Conservation (phyloP, 2,329 filamentous ascomycete genomes). For the Hymenoscyphus albidus region DNA sequence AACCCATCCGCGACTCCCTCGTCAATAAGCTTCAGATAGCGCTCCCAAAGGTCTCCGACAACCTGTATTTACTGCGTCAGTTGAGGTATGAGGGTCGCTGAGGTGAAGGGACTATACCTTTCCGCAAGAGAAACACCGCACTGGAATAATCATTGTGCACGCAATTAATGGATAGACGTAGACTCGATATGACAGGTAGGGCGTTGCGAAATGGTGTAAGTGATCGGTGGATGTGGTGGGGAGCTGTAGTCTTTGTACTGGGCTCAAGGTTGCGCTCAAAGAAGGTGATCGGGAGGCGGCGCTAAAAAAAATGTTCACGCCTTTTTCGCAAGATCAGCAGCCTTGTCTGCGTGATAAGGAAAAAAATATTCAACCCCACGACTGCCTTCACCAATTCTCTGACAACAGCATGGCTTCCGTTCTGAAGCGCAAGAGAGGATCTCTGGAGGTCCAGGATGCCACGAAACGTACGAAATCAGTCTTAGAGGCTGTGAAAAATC, state of each 20-base stretch:
- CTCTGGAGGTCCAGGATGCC: constrained; percentile 29
- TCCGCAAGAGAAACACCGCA: constrained; percentile 97
- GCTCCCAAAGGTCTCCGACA: constrained; percentile 95
- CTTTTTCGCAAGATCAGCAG: constrained; percentile 17
- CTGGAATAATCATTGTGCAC: constrained; percentile 89
- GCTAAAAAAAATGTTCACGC: constrained; percentile 15
- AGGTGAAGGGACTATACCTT: constrained; percentile 63
- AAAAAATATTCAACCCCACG: constrained; percentile 17
- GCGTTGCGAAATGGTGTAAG: not conserved
- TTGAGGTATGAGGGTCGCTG: constrained; percentile 13
- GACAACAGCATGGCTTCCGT: constrained; percentile 35
- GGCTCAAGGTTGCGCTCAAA: constrained; percentile 6
- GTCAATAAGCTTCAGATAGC: constrained; percentile 84
- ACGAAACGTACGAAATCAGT: constrained; percentile 32
- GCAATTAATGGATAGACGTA: not conserved
- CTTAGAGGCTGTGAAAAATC: constrained; percentile 16
- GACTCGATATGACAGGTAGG: not conserved
- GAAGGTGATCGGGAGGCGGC: constrained; percentile 9
- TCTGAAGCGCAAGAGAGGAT: constrained; percentile 37
- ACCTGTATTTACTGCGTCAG: constrained; percentile 55
- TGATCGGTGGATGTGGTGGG: not conserved
- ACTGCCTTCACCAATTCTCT: constrained; percentile 28
- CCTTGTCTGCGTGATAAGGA: constrained; percentile 18
- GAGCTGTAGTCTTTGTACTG: constrained; percentile 8
- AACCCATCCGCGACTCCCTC: constrained; percentile 73